phyloP scores from a whole-genome alignment of 73 alveolate species.

The Paraurostyla sp. region DNA sequence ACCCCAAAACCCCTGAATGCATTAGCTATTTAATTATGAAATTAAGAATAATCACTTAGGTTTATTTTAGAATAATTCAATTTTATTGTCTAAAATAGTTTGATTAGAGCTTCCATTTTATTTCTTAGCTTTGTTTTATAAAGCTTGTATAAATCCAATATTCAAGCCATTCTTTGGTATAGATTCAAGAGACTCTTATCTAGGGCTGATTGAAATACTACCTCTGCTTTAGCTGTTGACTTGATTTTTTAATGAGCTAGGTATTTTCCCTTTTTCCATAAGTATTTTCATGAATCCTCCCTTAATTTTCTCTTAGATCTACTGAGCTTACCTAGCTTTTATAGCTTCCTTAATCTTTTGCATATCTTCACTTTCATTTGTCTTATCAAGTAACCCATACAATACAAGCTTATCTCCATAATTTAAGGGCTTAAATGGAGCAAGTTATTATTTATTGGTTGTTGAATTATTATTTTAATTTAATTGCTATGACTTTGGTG shows the following conservation, averaged over 20 bases:
- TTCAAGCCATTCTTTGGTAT: not conserved
- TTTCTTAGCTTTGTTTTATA: not conserved
- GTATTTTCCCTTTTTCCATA: not conserved
- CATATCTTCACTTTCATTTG: conserved; percentile 30
- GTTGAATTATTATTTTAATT: not conserved
- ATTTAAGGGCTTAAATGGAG: not conserved
- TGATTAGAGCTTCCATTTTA: not conserved
- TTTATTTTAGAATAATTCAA: not conserved
- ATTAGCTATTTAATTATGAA: too few relatives aligned
- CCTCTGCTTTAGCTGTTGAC: not conserved
- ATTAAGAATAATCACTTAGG: not conserved
- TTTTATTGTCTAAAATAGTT: not conserved
- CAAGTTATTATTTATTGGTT: not conserved
- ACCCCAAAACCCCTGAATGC: too few relatives aligned
- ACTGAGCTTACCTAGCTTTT: conserved; percentile 3
- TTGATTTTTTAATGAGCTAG: not conserved
- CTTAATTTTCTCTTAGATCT: not conserved
- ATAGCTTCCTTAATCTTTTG: not conserved
- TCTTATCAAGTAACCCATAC: conserved; percentile 12
- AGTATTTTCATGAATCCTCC: conserved; percentile 28
- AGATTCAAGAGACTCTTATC: not conserved
- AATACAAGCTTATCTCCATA: not conserved
- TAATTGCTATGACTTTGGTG: not conserved
- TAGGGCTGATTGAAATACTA: too few relatives aligned
- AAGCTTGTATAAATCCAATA: not conserved